phyloP scores from a whole-genome alignment of 2,329 filamentous ascomycete genomes.

The Pyrenophora teres region DNA sequence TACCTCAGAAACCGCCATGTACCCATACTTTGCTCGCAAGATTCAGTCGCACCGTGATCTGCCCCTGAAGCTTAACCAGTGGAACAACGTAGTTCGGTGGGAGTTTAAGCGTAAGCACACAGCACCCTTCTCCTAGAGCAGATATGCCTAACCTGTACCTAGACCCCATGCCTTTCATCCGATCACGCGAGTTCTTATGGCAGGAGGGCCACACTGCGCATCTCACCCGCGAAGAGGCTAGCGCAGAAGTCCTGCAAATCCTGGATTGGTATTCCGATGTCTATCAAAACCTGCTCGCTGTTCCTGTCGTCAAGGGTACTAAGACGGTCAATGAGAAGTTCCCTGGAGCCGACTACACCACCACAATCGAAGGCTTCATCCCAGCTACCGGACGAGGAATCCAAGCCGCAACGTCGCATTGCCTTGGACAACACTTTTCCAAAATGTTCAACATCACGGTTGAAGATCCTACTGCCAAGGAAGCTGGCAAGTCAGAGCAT shows the following conservation, averaged over 20 bases:
- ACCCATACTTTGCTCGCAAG: slow-evolving; percentile 95
- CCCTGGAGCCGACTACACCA: slow-evolving; percentile 93
- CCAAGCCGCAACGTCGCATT: slow-evolving; percentile 93
- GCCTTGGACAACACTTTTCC: slow-evolving; percentile 94
- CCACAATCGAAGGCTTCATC: slow-evolving; percentile 96
- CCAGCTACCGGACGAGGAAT: slow-evolving; percentile 94
- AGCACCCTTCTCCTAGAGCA: no score
- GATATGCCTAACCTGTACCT: not conserved
- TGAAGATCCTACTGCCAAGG: slow-evolving; percentile 78
- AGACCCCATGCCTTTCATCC: slow-evolving; percentile 73
- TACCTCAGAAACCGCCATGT: slow-evolving; percentile 82
- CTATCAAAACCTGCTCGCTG: slow-evolving; percentile 91
- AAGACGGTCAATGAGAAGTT: slow-evolving; percentile 99
- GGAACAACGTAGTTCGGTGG: slow-evolving; percentile 96
- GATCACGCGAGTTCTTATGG: slow-evolving; percentile 93
- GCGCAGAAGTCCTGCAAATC: slow-evolving; percentile 87
- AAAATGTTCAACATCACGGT: slow-evolving; percentile 99
- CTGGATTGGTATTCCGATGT: slow-evolving; percentile 90
- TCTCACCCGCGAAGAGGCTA: slow-evolving; percentile 79
- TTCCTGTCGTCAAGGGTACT: slow-evolving; percentile 88
- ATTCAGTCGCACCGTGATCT: slow-evolving; percentile 96
- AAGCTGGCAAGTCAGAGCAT: slow-evolving; percentile 65
- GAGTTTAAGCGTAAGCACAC: slow-evolving; percentile 75
- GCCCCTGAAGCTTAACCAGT: slow-evolving; percentile 92
- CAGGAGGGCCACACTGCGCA: slow-evolving; percentile 96